Conservation (phyloP, 805 yeast genomes). For the Osmozyma mogii region DNA sequence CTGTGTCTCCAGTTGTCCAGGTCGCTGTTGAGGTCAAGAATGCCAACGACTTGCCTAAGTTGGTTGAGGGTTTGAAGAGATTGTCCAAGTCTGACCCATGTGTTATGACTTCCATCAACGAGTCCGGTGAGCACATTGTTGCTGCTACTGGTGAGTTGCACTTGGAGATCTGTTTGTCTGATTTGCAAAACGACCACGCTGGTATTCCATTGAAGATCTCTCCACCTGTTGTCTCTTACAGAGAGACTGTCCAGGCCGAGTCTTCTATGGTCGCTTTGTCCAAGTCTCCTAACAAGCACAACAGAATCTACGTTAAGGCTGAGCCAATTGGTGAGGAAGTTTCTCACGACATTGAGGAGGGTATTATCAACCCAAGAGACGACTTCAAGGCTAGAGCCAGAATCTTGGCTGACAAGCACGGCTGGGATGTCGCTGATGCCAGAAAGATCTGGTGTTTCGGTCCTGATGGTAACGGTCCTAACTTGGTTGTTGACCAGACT, state of each 20-base stretch:
- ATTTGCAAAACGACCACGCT: constrained; percentile 98
- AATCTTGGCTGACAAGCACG: constrained; percentile 96
- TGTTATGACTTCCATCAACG: constrained; percentile 80
- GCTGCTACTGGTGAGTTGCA: constrained; percentile 99
- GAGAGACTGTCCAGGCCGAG: constrained; percentile 94
- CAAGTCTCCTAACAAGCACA: constrained; percentile 99
- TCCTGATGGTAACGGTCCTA: constrained; percentile 99
- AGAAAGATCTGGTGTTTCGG: constrained; percentile 99
- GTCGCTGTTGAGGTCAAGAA: constrained; percentile 99
- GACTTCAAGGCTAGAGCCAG: constrained; percentile 99
- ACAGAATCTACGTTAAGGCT: constrained; percentile 98
- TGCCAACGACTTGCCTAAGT: constrained; percentile 98
- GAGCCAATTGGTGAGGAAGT: constrained; percentile 94
- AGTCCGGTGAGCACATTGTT: constrained; percentile 98
- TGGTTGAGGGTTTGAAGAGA: constrained; percentile 99
- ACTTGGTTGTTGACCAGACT: constrained; percentile 98
- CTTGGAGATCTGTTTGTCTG: constrained; percentile 94
- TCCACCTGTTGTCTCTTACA: constrained; percentile 97
- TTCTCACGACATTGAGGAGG: constrained; percentile 83
- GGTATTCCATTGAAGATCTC: constrained; percentile 98
- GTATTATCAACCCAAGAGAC: constrained; percentile 89
- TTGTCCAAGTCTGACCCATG: constrained; percentile 99
- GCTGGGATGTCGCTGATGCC: constrained; percentile 99
- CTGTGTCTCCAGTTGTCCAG: constrained; percentile 99
- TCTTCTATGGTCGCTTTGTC: constrained; percentile 95